phyloP scores from a whole-genome alignment of 1,284 basidiomycete genomes.

The Sparassis latifolia region DNA sequence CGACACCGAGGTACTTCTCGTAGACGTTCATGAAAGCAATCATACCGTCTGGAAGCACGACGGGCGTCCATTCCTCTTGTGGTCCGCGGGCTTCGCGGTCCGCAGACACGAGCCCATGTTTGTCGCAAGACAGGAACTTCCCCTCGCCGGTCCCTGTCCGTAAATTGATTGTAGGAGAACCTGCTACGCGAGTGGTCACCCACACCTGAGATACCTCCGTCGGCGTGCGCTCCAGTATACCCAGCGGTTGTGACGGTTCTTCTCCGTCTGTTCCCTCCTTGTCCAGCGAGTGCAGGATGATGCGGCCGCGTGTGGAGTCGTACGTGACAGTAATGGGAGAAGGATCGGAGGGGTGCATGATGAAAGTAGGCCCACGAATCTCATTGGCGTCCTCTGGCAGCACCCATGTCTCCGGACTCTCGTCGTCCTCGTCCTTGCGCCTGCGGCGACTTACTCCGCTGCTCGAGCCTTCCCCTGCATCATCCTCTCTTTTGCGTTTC shows the following conservation, averaged over 20 bases:
- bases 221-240: conserved; percentile 58
- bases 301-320: conserved; percentile 69
- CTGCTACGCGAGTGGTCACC: conserved; percentile 79
- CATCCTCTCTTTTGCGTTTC: conserved; percentile 67
- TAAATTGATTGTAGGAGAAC: conserved; percentile 75
- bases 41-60: conserved; percentile 72
- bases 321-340: conserved; percentile 70
- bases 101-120: conserved; percentile 74
- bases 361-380: conserved; percentile 79
- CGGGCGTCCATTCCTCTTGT: conserved; percentile 83
- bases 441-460: conserved; percentile 37
- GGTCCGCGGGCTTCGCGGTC: conserved; percentile 80
- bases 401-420: conserved; percentile 73
- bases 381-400: conserved; percentile 63
- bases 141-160: conserved; percentile 80
- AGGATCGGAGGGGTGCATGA: conserved; percentile 72
- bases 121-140: conserved; percentile 82
- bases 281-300: conserved; percentile 57
- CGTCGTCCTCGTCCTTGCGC: conserved; percentile 46
- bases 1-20: conserved; percentile 76
- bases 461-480: conserved; percentile 33
- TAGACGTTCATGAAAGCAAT: conserved; percentile 81
- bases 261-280: conserved; percentile 44
- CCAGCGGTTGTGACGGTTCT: conserved; percentile 28
- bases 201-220: conserved; percentile 82